Conservation (phyloP, 495 filamentous ascomycete species). For the Oidiodendron maius region DNA sequence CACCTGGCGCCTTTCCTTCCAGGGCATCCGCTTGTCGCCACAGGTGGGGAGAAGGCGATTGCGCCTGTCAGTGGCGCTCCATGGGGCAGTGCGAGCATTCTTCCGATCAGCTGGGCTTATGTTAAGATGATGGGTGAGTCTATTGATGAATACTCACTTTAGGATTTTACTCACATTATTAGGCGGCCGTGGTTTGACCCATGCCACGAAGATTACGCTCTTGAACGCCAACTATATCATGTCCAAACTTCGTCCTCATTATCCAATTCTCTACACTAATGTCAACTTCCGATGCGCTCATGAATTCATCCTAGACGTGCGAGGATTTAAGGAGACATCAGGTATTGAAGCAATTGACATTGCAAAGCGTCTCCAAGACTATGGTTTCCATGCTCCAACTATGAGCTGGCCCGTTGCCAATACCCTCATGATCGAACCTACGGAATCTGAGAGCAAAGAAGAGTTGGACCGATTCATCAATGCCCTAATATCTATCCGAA, state of each 20-base stretch:
- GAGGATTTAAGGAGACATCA: slow-evolving; percentile 76
- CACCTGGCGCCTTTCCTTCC: slow-evolving; percentile 79
- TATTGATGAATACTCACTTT: neutral
- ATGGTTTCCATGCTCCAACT: slow-evolving; percentile 96
- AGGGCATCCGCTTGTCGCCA: slow-evolving; percentile 57
- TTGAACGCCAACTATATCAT: slow-evolving; percentile 99
- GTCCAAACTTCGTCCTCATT: slow-evolving; percentile 82
- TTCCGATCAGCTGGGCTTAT: slow-evolving; percentile 97
- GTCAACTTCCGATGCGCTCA: slow-evolving; percentile 83
- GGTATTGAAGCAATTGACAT: slow-evolving; percentile 95
- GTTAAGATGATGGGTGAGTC: slow-evolving; percentile 86
- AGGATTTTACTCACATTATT: neutral
- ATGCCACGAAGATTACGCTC: slow-evolving; percentile 89
- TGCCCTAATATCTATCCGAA: slow-evolving; percentile 81
- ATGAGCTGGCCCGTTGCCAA: slow-evolving; percentile 98
- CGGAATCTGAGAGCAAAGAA: slow-evolving; percentile 87
- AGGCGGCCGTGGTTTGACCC: slow-evolving; percentile 78
- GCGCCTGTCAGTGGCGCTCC: slow-evolving; percentile 80
- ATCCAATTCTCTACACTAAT: slow-evolving; percentile 90
- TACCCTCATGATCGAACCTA: slow-evolving; percentile 98
- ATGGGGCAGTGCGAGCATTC: slow-evolving; percentile 87
- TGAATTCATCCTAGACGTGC: slow-evolving; percentile 95
- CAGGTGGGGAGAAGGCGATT: slow-evolving; percentile 57
- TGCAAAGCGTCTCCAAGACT: slow-evolving; percentile 96
- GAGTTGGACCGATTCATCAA: slow-evolving; percentile 96